Conservation (phyloP, 108 stramenopile genomes). For the Cyclotella distinguenda region DNA sequence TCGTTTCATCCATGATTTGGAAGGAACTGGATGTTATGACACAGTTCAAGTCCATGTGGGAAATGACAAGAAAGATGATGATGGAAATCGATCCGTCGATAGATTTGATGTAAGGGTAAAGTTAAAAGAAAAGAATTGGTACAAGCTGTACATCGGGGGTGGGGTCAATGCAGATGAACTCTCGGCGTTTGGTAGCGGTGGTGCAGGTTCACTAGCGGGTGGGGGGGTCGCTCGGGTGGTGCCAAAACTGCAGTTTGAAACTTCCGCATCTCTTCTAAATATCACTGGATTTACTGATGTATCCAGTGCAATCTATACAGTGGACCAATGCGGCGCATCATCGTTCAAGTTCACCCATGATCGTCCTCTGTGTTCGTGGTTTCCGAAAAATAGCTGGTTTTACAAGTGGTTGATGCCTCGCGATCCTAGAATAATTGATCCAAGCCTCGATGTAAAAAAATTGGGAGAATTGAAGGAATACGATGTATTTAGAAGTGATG, state of each 20-base stretch:
- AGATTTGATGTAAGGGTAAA: slow-evolving; percentile 48
- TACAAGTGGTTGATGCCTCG: slow-evolving; percentile 39
- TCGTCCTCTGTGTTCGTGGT: slow-evolving; percentile 64
- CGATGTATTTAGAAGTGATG: slow-evolving; percentile 15
- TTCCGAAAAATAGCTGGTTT: slow-evolving; percentile 30
- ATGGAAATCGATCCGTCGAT: slow-evolving; percentile 12
- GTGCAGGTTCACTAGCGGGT: slow-evolving; percentile 5
- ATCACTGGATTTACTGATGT: slow-evolving; percentile 69
- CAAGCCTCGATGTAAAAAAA: not conserved
- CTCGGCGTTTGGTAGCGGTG: slow-evolving; percentile 18
- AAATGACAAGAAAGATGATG: not conserved
- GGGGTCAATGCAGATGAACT: slow-evolving; percentile 73
- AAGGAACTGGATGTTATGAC: slow-evolving; percentile 68
- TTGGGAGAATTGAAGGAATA: not conserved
- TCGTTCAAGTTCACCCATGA: slow-evolving; percentile 56
- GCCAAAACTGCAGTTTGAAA: slow-evolving; percentile 82
- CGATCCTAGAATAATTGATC: slow-evolving; percentile 18
- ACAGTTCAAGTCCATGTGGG: slow-evolving; percentile 62
- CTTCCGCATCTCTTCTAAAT: slow-evolving; percentile 60
- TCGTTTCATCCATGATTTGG: slow-evolving; percentile 56
- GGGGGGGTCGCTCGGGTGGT: slow-evolving; percentile 18
- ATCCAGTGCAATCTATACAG: slow-evolving; percentile 58
- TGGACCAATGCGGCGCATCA: slow-evolving; percentile 67
- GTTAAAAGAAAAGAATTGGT: slow-evolving; percentile 84
- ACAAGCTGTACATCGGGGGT: slow-evolving; percentile 76